Conservation (phyloP, 106 monocot species). For the Dendrobium huoshanense region DNA sequence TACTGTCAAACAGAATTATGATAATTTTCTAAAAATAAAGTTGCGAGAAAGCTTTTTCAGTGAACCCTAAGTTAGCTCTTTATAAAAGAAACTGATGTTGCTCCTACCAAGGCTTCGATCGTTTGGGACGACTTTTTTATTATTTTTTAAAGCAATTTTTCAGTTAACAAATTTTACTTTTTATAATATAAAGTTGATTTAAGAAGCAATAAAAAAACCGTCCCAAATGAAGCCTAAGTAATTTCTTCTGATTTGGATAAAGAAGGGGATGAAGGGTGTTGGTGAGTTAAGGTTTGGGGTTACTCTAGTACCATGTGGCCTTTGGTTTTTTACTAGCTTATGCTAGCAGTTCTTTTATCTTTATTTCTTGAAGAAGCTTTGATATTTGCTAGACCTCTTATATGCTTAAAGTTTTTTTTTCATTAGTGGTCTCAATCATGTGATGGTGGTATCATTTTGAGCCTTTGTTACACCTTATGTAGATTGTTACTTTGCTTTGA, state of each 20-base stretch:
- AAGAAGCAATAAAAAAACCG: no score
- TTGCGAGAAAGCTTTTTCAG: no score
- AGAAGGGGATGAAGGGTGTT: no score
- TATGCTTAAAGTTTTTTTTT: no score
- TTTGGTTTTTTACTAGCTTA: background rate
- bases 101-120: background rate
- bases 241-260: background rate
- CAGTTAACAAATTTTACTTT: no score
- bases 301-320: background rate
- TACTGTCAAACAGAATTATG: no score
- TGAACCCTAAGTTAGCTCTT: background rate
- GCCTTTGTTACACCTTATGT: background rate
- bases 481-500: conserved; percentile 67
- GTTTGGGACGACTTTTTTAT: no score
- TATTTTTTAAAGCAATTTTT: no score
- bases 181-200: no score
- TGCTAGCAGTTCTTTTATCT: background rate
- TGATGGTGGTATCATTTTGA: background rate
- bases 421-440: background rate
- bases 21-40: no score
- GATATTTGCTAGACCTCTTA: background rate
- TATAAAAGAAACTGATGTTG: background rate
- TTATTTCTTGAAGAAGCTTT: background rate
- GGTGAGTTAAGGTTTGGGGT: no score
- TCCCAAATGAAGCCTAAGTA: background rate